phyloP scores from a whole-genome alignment of 768 basidiomycete genomes.

The Amanita thiersii region DNA sequence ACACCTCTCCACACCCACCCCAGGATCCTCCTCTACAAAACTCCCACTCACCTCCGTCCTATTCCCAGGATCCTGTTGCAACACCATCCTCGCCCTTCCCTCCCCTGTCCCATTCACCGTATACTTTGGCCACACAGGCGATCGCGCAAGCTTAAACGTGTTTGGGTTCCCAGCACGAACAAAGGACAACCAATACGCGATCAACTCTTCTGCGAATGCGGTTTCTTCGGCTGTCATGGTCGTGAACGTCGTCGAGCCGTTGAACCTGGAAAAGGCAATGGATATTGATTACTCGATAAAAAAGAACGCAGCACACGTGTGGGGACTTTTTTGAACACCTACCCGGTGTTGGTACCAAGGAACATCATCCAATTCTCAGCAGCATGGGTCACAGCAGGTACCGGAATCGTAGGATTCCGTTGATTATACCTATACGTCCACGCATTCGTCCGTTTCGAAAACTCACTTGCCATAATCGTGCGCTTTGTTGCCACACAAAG shows the following conservation, averaged over 20 bases:
- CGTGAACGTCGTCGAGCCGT: conserved; percentile 46
- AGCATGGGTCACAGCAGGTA: conserved; percentile 34
- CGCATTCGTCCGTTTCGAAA: conserved; percentile 23
- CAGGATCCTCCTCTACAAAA: conserved; percentile 23
- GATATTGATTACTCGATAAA: conserved; percentile 4
- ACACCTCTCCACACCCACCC: conserved; percentile 12
- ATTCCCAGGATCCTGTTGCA: conserved; percentile 28
- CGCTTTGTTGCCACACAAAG: conserved; percentile 21
- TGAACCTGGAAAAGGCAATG: no score
- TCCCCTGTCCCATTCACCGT: no score
- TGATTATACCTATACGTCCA: conserved; percentile 60
- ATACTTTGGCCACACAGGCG: conserved; percentile 43
- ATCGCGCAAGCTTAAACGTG: conserved; percentile 40
- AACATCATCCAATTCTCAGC: conserved; percentile 70
- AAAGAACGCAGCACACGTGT: background rate
- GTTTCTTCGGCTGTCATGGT: conserved; percentile 34
- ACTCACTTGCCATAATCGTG: conserved; percentile 36
- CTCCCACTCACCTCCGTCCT: conserved; percentile 28
- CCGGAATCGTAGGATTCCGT: conserved; percentile 33
- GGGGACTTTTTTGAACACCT: conserved; percentile 8
- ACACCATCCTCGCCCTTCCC: conserved; percentile 31
- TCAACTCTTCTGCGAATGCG: conserved; percentile 50
- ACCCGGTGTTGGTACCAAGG: conserved; percentile 54
- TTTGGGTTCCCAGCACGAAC: conserved; percentile 51
- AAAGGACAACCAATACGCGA: conserved; percentile 62